Conservation (phyloP, 352 stramenopile genomes). For the Phytophthora sojae region DNA sequence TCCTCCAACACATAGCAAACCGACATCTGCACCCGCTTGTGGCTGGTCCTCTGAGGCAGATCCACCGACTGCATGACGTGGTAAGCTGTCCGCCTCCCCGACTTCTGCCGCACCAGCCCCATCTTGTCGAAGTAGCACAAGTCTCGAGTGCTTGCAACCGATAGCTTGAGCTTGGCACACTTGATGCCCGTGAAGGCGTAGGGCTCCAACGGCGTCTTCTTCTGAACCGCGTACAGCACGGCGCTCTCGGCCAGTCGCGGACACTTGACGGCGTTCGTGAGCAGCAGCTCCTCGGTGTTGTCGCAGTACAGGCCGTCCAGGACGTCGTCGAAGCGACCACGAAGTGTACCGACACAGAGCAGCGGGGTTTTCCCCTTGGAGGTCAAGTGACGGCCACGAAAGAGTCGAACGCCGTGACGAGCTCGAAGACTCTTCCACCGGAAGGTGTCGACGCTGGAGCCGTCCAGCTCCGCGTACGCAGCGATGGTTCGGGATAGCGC, state of each 20-base stretch:
- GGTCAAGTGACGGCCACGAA: conserved; percentile 24
- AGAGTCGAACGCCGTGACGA: conserved; percentile 29
- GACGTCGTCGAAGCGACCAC: conserved; percentile 43
- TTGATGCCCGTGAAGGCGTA: conserved; percentile 49
- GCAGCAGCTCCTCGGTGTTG: conserved; percentile 39
- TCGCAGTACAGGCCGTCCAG: conserved; percentile 44
- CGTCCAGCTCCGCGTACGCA: conserved; percentile 35
- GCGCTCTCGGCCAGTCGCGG: conserved; percentile 29
- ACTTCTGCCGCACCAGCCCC: conserved; percentile 26
- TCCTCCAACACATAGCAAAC: conserved; percentile 43
- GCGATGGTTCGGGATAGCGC: conserved; percentile 44
- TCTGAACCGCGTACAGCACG: conserved; percentile 35
- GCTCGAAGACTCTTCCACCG: conserved; percentile 43
- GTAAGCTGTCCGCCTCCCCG: conserved; percentile 33
- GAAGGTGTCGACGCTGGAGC: conserved; percentile 23
- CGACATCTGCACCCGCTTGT: conserved; percentile 19
- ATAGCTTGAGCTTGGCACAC: conserved; percentile 33
- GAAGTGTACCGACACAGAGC: conserved; percentile 37
- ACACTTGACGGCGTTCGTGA: conserved; percentile 39
- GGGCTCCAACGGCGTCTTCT: conserved; percentile 20
- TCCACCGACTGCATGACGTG: conserved; percentile 41
- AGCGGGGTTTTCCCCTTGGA: conserved; percentile 16
- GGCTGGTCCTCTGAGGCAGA: conserved; percentile 15
- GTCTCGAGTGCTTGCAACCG: conserved; percentile 35
- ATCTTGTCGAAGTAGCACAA: conserved; percentile 48